A percentile compares a stretch with the other conserved stretches of the same genome.
Conservation (phyloP, 257 asterid species). For the Jacaranda mimosifolia region DNA sequence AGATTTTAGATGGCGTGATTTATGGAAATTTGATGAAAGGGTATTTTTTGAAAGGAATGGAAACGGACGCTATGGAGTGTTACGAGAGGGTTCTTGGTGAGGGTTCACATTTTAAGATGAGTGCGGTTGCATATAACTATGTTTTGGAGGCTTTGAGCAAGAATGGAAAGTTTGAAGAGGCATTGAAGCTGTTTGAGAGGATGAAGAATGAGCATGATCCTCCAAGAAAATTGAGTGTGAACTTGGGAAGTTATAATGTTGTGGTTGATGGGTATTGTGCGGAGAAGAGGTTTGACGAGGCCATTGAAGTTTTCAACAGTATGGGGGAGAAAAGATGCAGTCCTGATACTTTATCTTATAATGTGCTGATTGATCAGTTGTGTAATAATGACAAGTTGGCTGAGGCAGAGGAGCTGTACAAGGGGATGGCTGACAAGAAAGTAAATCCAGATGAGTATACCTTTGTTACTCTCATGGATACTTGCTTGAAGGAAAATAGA, state of each 20-base stretch:
- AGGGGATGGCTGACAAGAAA: conserved; percentile 69
- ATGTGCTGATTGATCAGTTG: conserved; percentile 81
- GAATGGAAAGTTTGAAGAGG: conserved; percentile 89
- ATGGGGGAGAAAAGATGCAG: conserved; percentile 86
- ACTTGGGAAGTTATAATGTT: conserved; percentile 89
- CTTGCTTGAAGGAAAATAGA: conserved; percentile 80
- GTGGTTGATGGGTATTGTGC: conserved; percentile 84
- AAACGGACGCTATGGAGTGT: conserved; percentile 83
- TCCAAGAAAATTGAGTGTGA: conserved; percentile 72
- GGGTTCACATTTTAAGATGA: conserved; percentile 69
- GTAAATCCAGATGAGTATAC: conserved; percentile 90
- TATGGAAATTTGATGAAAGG: conserved; percentile 93
- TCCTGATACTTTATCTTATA: conserved; percentile 82
- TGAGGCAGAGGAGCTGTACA: conserved; percentile 81
- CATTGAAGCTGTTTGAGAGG: conserved; percentile 73
- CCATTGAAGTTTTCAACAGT: conserved; percentile 70
- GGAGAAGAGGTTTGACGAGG: conserved; percentile 69
- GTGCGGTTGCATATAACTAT: conserved; percentile 73
- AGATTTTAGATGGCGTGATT: conserved; percentile 72
- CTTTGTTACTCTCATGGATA: conserved; percentile 77
- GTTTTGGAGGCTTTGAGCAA: conserved; percentile 81
- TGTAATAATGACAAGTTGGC: conserved; percentile 71
- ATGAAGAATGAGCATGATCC: conserved; percentile 85
- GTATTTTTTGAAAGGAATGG: conserved; percentile 86
- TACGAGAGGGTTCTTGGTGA: conserved; percentile 62